These are phyloP conservation scores for Paxillus involutus DNA, from an alignment of 768 basidiomycete genomes.

Conservation along the genomic window DNA sequence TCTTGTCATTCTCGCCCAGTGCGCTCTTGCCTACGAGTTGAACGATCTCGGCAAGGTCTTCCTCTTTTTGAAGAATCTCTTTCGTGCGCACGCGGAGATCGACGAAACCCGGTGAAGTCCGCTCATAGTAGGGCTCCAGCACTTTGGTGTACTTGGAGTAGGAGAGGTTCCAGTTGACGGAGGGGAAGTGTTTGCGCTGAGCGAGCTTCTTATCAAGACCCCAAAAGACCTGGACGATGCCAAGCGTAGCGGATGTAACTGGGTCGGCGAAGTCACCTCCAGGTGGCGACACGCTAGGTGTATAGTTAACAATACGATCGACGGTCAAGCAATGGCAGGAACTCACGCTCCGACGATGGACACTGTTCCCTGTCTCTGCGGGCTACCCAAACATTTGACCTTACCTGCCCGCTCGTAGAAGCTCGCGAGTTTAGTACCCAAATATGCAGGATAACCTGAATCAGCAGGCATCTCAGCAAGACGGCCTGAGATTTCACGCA, in stretches of 20 bases:
- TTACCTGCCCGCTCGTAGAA: constrained; percentile 99
- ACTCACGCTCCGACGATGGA: constrained; percentile 99
- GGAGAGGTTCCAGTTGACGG: constrained; percentile 99
- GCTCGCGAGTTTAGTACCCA: constrained; percentile 90
- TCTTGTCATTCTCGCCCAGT: constrained; percentile 95
- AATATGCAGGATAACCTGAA: constrained; percentile 98
- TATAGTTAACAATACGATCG: constrained; percentile 9
- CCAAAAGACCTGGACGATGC: constrained; percentile 99
- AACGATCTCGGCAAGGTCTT: constrained; percentile 97
- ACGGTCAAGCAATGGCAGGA: not conserved
- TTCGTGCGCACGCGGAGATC: constrained; percentile 90
- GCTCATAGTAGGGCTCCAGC: constrained; percentile 90
- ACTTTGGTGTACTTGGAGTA: constrained; percentile 98
- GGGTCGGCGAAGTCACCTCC: constrained; percentile 99
- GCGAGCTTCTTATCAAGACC: constrained; percentile 99
- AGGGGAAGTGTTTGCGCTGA: constrained; percentile 98
- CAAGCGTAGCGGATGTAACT: constrained; percentile 94
- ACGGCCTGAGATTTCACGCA: constrained; percentile 99
- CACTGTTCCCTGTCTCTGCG: constrained; percentile 85
- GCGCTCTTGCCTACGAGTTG: constrained; percentile 99
- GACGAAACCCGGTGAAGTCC: constrained; percentile 90
- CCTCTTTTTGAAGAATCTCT: constrained; percentile 98
- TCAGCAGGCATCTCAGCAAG: constrained; percentile 99
- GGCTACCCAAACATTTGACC: constrained; percentile 89
- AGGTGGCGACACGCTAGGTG: constrained; percentile 87